Evolutionary conservation across 495 filamentous ascomycete species (phyloP).

Genomic region (Letharia columbiana): DNA sequence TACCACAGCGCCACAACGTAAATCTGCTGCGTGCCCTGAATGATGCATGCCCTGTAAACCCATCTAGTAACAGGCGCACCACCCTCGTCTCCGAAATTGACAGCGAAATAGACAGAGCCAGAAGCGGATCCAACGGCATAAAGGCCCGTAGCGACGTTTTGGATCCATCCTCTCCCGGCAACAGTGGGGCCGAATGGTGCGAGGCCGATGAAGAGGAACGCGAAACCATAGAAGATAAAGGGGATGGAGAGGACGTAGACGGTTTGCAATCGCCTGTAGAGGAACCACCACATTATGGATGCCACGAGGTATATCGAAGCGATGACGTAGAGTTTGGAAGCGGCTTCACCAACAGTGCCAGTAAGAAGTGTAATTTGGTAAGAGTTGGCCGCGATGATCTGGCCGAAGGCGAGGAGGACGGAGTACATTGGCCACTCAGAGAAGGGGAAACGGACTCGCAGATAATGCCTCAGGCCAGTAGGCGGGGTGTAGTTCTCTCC

Average conservation of each 20-base stretch:
- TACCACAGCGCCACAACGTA: slow-evolving; percentile 59
- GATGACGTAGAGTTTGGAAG: slow-evolving; percentile 54
- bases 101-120: slow-evolving; percentile 54
- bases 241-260: slow-evolving; percentile 48
- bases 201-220: slow-evolving; percentile 53
- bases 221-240: slow-evolving; percentile 52
- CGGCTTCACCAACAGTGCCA: slow-evolving; percentile 50
- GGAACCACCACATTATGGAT: slow-evolving; percentile 52
- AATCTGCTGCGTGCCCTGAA: slow-evolving; percentile 56
- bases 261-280: slow-evolving; percentile 49
- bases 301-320: slow-evolving; percentile 51
- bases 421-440: slow-evolving; percentile 66
- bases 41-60: slow-evolving; percentile 54
- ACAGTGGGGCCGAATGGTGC: slow-evolving; percentile 37
- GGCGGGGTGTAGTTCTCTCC: slow-evolving; percentile 58
- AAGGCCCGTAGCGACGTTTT: slow-evolving; percentile 50
- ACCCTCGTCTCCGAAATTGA: slow-evolving; percentile 61
- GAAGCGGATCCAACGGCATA: slow-evolving; percentile 53
- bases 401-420: slow-evolving; percentile 55
- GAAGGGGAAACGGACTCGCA: slow-evolving; percentile 38
- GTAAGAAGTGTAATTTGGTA: slow-evolving; percentile 61
- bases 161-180: slow-evolving; percentile 39
- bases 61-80: slow-evolving; percentile 52
- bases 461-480: slow-evolving; percentile 51
- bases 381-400: slow-evolving; percentile 58